Base-by-base conservation (phyloP, 768 basidiomycete species). In the Psilocybe cubensis region DNA sequence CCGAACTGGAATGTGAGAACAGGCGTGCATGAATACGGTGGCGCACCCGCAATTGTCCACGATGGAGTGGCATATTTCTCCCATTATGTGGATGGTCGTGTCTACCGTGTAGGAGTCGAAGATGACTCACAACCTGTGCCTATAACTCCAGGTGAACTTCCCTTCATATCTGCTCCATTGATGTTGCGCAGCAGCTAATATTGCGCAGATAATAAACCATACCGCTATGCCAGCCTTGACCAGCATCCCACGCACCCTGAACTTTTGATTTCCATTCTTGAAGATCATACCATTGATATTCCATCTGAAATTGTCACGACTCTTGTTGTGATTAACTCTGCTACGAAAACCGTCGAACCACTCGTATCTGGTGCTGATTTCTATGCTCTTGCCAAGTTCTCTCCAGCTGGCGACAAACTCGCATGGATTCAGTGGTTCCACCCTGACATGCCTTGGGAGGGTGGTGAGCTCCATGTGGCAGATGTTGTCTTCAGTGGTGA, bases 21-120 rank as follows among this genome's bases (percentile, higher is more conserved):
- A 0, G 68, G 76, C 14, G 88, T 91, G 2, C 83, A 89, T 23
- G 89, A 90, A 67, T 91, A 91, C 51, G 89, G 91, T 0, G 91
- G 91, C 11, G 83, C 78, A 2, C 73, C 85, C 1, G 84, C 84
- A 1, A 76, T 81, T 18, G 83, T 83, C 1, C 70, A 81, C 56
- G 74, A 74, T 38, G 79, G 76, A 6, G 69, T 74, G 10, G 70
- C 82, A 7, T 85, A 86, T 70, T 91, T 89, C 67, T 86, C 87
- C 3, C 74, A 87, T 66, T 70, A 77, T 27, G 52, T 51, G 11
- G 84, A 87, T 67, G 79, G 80, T 1, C 73, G 83, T 10, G 74
- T 89, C 0, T 90, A 88, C 65, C 65, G 67, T 8, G 63, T 79
- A 42, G 49, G 71, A 58, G 59, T 68, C 28, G 52, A 69, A 42